phyloP scores from a whole-genome alignment of 1,139 yeast species.

The Hyphopichia khmerensis region DNA sequence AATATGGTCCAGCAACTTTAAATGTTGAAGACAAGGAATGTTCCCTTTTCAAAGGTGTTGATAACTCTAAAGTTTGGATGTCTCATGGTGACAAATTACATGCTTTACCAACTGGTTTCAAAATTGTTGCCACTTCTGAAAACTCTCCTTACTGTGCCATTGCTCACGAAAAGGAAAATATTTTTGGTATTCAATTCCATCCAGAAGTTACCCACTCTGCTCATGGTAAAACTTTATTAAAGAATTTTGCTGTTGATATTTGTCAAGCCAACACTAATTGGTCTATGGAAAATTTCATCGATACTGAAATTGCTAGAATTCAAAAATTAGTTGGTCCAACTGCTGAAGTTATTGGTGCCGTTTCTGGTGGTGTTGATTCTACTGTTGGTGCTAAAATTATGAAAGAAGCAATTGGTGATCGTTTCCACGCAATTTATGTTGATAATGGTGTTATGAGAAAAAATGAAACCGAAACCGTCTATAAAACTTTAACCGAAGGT shows the following conservation, averaged over 20 bases:
- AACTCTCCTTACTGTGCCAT: constrained; percentile 97
- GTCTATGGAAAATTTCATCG: constrained; percentile 98
- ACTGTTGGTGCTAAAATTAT: constrained; percentile 98
- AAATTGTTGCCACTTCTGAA: constrained; percentile 84
- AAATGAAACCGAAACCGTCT: constrained; percentile 86
- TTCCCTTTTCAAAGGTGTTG: constrained; percentile 82
- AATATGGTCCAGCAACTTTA: constrained; percentile 94
- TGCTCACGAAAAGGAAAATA: constrained; percentile 67
- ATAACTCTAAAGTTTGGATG: constrained; percentile 98
- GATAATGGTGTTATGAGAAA: constrained; percentile 97
- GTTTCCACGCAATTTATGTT: constrained; percentile 97
- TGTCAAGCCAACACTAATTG: constrained; percentile 88
- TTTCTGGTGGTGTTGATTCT: constrained; percentile 99
- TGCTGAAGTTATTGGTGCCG: constrained; percentile 99
- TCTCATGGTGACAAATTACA: constrained; percentile 97
- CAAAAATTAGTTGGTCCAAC: constrained; percentile 91
- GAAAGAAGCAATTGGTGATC: constrained; percentile 97
- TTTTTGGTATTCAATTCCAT: constrained; percentile 97
- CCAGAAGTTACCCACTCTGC: constrained; percentile 98
- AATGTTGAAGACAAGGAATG: constrained; percentile 67
- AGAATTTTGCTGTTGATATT: constrained; percentile 89
- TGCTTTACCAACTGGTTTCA: constrained; percentile 86
- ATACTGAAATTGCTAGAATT: constrained; percentile 92
- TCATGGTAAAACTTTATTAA: constrained; percentile 82
- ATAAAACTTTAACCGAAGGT: constrained; percentile 86